Evolutionary conservation across 495 filamentous ascomycete species (phyloP).

Genomic region (Tuber microsphaerosporum): DNA sequence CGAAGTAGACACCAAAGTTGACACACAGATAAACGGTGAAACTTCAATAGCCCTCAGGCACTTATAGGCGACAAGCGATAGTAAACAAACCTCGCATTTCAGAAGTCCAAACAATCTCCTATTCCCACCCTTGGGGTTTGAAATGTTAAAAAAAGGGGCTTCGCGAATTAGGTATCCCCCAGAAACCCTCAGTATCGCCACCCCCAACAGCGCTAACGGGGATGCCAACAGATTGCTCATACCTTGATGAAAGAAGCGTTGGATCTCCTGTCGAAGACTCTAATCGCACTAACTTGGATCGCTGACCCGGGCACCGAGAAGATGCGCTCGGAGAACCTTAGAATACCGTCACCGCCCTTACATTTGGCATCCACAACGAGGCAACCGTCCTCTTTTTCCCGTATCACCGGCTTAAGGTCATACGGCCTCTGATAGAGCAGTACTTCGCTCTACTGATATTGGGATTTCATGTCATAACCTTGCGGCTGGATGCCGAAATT

Average conservation of each 20-base stretch:
- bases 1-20: neutral
- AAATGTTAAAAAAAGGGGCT: neutral
- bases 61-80: neutral
- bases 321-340: neutral
- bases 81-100: neutral
- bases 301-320: neutral
- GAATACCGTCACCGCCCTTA: neutral
- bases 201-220: neutral
- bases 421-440: neutral
- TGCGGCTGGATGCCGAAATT: neutral
- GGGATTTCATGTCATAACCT: neutral
- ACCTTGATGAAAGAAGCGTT: neutral
- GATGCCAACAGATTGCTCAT: neutral
- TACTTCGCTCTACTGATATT: neutral
- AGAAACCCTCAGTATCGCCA: neutral
- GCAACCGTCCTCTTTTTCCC: neutral
- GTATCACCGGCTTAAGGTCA: neutral
- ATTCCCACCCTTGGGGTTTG: neutral
- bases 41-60: neutral
- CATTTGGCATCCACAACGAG: neutral
- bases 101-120: neutral
- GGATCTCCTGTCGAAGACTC: neutral
- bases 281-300: neutral
- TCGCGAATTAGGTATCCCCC: neutral
- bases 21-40: neutral